Conservation (phyloP, 768 basidiomycete genomes). For the Lactarius quietus region DNA sequence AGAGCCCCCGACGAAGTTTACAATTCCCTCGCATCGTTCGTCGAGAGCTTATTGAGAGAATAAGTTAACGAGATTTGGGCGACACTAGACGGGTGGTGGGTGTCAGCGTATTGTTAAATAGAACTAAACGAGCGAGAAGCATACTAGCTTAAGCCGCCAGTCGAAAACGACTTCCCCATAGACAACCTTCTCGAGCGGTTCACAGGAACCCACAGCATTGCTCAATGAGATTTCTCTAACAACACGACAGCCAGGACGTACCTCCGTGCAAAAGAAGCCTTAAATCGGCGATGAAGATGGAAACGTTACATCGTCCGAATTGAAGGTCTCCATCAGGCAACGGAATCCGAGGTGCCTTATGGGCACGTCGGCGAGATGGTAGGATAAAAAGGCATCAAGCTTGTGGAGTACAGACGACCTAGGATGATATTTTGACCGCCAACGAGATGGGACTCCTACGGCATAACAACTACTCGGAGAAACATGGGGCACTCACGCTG, state of each 20-base stretch:
- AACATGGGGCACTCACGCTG: constrained; percentile 58
- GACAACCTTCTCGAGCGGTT: constrained; percentile 64
- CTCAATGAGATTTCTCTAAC: constrained; percentile 62
- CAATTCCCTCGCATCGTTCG: constrained; percentile 51
- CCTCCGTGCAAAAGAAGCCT: constrained; percentile 62
- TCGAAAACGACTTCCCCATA: constrained; percentile 78
- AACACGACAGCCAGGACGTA: constrained; percentile 73
- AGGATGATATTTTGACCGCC: background rate
- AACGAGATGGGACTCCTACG: constrained; percentile 16
- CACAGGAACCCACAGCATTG: constrained; percentile 55
- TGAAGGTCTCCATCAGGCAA: constrained; percentile 58
- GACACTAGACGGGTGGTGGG: constrained; percentile 9
- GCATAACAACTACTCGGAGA: constrained; percentile 50
- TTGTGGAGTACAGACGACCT: constrained; percentile 69
- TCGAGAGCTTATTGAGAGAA: constrained; percentile 42
- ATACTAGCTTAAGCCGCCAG: constrained; percentile 46
- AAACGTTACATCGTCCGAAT: constrained; percentile 83
- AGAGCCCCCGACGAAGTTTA: constrained; percentile 50
- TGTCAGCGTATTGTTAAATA: constrained; percentile 11
- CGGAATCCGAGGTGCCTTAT: constrained; percentile 51
- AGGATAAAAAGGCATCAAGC: constrained; percentile 67
- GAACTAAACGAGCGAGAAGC: constrained; percentile 4
- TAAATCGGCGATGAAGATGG: constrained; percentile 70
- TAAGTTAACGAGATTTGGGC: constrained; percentile 4
- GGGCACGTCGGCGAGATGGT: constrained; percentile 72